These are phyloP conservation scores for Debaryomyces hansenii DNA, from an alignment of 805 yeast species.

Conservation along the genomic window DNA sequence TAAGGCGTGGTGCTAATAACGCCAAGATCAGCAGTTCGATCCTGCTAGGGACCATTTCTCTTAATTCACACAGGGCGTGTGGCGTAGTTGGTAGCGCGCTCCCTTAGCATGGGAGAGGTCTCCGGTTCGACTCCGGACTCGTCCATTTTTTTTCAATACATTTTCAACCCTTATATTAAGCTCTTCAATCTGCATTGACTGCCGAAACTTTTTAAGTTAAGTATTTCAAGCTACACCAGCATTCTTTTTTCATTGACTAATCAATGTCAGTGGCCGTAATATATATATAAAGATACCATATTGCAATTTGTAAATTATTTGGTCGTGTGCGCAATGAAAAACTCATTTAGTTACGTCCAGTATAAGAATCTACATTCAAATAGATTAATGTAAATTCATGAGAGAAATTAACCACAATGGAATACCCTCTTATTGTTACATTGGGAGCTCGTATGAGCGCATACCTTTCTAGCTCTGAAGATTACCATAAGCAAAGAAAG, in stretches of 20 bases:
- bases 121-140: slow-evolving; percentile 35
- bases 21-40: slow-evolving; percentile 82
- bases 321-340: too few species aligned
- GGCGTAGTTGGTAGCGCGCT: slow-evolving; percentile 84
- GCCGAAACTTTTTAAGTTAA: too few species aligned
- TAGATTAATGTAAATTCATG: background rate
- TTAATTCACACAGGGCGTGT: slow-evolving; percentile 49
- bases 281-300: background rate
- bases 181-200: too few species aligned
- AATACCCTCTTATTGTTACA: slow-evolving; percentile 47
- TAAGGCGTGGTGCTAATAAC: slow-evolving; percentile 55
- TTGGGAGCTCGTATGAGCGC: slow-evolving; percentile 61
- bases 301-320: background rate
- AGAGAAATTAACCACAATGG: slow-evolving; percentile 14
- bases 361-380: background rate
- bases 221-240: too few species aligned
- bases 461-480: slow-evolving; percentile 65
- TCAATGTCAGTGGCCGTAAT: too few species aligned
- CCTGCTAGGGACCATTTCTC: slow-evolving; percentile 74
- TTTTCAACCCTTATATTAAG: slow-evolving; percentile 2
- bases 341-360: background rate
- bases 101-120: slow-evolving; percentile 43
- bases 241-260: too few species aligned
- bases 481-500: slow-evolving; percentile 67
- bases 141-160: slow-evolving; percentile 14